Base-by-base conservation (phyloP, 192 early-diverging fungal species). In the Entophlyctis helioformis region DNA sequence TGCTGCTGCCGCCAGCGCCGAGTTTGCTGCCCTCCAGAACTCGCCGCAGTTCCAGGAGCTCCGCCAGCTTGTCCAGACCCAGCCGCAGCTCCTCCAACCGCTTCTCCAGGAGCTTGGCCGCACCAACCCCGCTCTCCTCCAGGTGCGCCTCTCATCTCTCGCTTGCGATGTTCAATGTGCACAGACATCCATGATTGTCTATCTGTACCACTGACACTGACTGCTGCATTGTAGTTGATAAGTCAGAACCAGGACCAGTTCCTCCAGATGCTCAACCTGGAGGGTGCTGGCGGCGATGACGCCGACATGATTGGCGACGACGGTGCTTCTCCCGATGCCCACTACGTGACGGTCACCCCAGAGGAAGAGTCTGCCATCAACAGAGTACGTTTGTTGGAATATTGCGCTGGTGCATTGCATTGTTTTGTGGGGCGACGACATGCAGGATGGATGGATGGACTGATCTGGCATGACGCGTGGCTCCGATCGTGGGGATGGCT, bases 341-440 rank as follows among this genome's bases (percentile, higher is more conserved):
- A 84, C 55, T 72, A 80, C 46, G 84, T 95, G 46, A 73, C 74
- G 18, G 81, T 97, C 32, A 89, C 89, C 16, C 78, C 72, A 42
- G 85, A 92, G 50, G 91, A 95, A 54, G 82, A 86, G 51, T 89
- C 68, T 45, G 90, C 91, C 25, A 89, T 97, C 53, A 81, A 87
- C 41, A 60, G 86, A 50, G 82, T 84, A 68, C 62, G 73, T 49
- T 19, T 9, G 20, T 52, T 56, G 38, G 16, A 39, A 50, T 37
- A 27, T 26, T 36, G n/a, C n/a, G n/a, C n/a, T n/a, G n/a, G n/a
- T n/a, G n/a, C n/a, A n/a, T n/a, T n/a, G n/a, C n/a, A n/a, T n/a
- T n/a, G n/a, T n/a, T n/a, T n/a, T n/a, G n/a, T n/a, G n/a, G n/a
- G n/a, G n/a, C n/a, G n/a, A n/a, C n/a, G n/a, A n/a, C n/a, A n/a